Evolutionary conservation across 2,329 filamentous ascomycete species (phyloP).

Genomic region (Capronia americana): DNA sequence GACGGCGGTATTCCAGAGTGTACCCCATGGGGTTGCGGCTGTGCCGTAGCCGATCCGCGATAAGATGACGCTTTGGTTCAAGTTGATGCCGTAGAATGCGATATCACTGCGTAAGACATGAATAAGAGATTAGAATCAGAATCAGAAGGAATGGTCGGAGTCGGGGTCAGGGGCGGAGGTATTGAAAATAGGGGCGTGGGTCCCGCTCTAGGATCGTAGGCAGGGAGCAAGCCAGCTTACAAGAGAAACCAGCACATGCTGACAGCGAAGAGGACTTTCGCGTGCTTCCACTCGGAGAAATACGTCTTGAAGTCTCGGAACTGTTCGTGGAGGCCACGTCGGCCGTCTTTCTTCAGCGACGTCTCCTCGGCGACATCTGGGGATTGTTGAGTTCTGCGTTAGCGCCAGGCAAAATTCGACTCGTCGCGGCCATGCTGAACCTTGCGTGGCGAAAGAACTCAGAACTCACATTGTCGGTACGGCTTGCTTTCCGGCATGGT

Average conservation of each 20-base stretch:
- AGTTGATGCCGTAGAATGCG: slow-evolving; percentile 46
- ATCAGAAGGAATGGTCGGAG: background rate
- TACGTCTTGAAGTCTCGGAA: slow-evolving; percentile 43
- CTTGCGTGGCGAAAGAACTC: background rate
- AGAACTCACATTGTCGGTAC: slow-evolving; percentile 25
- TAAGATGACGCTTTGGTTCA: slow-evolving; percentile 47
- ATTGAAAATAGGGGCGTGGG: background rate
- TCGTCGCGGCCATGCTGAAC: background rate
- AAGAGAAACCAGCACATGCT: slow-evolving; percentile 45
- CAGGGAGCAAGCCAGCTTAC: slow-evolving; percentile 9
- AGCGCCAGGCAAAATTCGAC: background rate
- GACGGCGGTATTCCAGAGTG: slow-evolving; percentile 45
- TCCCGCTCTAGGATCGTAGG: no score
- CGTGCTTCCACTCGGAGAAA: slow-evolving; percentile 44
- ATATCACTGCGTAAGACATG: slow-evolving; percentile 36
- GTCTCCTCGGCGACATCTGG: slow-evolving; percentile 30
- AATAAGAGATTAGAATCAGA: background rate
- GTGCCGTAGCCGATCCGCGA: slow-evolving; percentile 44
- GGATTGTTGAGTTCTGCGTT: background rate
- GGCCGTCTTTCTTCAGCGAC: slow-evolving; percentile 23
- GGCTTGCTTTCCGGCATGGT: slow-evolving; percentile 38
- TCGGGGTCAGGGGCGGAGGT: no score
- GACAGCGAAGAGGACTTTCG: slow-evolving; percentile 45
- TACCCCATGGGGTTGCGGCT: slow-evolving; percentile 43
- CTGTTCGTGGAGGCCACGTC: slow-evolving; percentile 32